A percentile compares a stretch with the other conserved stretches of the same genome.
These are phyloP conservation scores for Ramularia collo-cygni DNA, from an alignment of 2,329 filamentous ascomycete species.

Conservation along the genomic window DNA sequence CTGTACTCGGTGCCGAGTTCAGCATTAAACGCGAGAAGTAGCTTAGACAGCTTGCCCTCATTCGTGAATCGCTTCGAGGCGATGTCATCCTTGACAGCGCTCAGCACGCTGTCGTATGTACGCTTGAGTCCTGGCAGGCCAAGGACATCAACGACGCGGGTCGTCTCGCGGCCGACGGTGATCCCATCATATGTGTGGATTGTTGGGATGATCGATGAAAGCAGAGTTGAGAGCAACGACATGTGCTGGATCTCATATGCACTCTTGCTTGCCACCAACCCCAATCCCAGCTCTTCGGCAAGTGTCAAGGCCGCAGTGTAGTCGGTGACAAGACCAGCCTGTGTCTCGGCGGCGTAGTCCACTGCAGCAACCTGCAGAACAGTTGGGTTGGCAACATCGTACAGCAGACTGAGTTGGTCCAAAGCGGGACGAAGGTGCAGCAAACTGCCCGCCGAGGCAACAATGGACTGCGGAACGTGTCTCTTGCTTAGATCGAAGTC, in stretches of 20 bases:
- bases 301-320: constrained; percentile 74
- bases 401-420: constrained; percentile 86
- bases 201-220: constrained; percentile 72
- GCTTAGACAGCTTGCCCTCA: constrained; percentile 63
- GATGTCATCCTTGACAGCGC: constrained; percentile 49
- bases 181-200: constrained; percentile 75
- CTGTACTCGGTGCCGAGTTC: constrained; percentile 91
- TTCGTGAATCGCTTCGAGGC: constrained; percentile 56
- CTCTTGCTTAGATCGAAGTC: constrained; percentile 91
- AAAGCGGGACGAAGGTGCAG: constrained; percentile 73
- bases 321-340: constrained; percentile 72
- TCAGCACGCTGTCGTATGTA: constrained; percentile 60
- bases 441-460: constrained; percentile 79
- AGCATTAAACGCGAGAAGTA: constrained; percentile 71
- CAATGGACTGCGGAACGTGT: constrained; percentile 81
- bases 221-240: constrained; percentile 76
- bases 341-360: constrained; percentile 63
- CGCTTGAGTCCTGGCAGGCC: constrained; percentile 63
- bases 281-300: constrained; percentile 84
- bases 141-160: constrained; percentile 74
- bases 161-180: constrained; percentile 72
- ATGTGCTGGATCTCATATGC: constrained; percentile 93
- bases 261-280: constrained; percentile 75
- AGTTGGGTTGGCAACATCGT: constrained; percentile 85
- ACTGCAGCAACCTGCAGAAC: constrained; percentile 87